A percentile compares a stretch with the other conserved stretches of the same genome.
Evolutionary conservation across 2,329 filamentous ascomycete species (phyloP).

Genomic region (Cercospora zeae-maydis): DNA sequence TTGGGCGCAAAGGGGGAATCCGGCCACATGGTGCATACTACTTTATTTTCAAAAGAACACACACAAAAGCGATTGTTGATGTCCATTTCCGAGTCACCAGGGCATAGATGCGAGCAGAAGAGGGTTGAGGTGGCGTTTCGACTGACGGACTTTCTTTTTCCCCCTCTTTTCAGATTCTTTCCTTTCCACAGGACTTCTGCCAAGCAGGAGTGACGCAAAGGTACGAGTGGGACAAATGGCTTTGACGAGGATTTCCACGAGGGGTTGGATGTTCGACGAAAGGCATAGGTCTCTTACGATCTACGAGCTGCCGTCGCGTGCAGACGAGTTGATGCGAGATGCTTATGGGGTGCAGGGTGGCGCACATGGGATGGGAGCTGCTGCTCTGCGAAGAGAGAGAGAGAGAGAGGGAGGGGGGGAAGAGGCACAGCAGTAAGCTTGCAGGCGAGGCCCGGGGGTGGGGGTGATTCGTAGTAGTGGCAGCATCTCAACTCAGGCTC

Average conservation of each 20-base stretch:
- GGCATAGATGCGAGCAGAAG: slow-evolving; percentile 6
- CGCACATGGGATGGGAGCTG: background rate
- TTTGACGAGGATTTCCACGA: background rate
- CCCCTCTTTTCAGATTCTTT: background rate
- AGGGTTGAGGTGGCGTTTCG: background rate
- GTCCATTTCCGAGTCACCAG: background rate
- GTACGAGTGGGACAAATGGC: background rate
- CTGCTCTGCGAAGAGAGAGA: background rate
- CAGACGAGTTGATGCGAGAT: background rate
- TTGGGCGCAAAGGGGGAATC: background rate
- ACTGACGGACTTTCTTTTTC: background rate
- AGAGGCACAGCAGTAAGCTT: background rate
- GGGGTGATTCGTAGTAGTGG: background rate
- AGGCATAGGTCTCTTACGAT: background rate
- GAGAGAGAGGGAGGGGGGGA: no score
- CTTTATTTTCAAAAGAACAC: slow-evolving; percentile 5
- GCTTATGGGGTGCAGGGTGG: background rate
- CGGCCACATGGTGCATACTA: background rate
- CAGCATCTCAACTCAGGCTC: background rate
- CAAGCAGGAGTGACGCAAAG: background rate
- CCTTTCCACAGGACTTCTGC: background rate
- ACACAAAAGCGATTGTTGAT: slow-evolving; percentile 4
- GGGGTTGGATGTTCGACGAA: background rate
- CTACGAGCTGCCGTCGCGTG: background rate
- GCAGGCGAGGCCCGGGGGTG: background rate